Evolutionary conservation across 805 yeast genomes (phyloP).

Genomic region (Cyberlindnera euphorbiae): DNA sequence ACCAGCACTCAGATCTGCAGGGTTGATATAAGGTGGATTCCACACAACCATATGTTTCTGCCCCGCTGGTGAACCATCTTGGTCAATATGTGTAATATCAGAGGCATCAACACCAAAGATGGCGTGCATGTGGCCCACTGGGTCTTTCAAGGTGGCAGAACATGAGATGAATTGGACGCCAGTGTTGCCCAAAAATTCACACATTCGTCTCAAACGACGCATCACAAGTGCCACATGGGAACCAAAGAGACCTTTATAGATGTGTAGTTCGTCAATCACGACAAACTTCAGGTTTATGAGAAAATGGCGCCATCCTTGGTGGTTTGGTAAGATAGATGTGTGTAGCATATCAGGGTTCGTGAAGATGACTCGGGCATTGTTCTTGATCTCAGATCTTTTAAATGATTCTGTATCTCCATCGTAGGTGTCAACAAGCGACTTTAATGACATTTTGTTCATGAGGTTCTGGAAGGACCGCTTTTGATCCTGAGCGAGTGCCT

Average conservation of each 20-base stretch:
- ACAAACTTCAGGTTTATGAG: conserved; percentile 61
- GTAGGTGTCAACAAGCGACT: conserved; percentile 65
- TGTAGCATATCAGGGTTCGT: conserved; percentile 96
- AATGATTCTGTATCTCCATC: conserved; percentile 87
- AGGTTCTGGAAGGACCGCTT: conserved; percentile 68
- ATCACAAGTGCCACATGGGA: conserved; percentile 84
- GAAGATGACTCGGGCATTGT: conserved; percentile 71
- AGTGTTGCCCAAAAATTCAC: conserved; percentile 48
- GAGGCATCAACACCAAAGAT: conserved; percentile 65
- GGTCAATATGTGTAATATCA: conserved; percentile 48
- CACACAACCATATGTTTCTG: conserved; percentile 71
- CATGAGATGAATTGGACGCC: conserved; percentile 72
- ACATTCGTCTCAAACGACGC: conserved; percentile 70
- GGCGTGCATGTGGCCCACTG: conserved; percentile 63
- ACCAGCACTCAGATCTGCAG: conserved; percentile 51
- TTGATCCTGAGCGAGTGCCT: conserved; percentile 97
- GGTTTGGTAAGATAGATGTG: conserved; percentile 75
- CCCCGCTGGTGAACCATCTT: conserved; percentile 91
- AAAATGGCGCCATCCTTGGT: conserved; percentile 68
- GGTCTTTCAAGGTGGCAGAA: conserved; percentile 86
- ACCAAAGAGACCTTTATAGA: conserved; percentile 88
- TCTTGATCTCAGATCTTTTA: conserved; percentile 49
- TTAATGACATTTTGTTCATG: conserved; percentile 44
- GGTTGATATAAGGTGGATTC: conserved; percentile 74
- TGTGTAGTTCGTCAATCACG: conserved; percentile 82